Evolutionary conservation across 2,329 filamentous ascomycete species (phyloP).

Genomic region (Tolypocladium endophyticum): DNA sequence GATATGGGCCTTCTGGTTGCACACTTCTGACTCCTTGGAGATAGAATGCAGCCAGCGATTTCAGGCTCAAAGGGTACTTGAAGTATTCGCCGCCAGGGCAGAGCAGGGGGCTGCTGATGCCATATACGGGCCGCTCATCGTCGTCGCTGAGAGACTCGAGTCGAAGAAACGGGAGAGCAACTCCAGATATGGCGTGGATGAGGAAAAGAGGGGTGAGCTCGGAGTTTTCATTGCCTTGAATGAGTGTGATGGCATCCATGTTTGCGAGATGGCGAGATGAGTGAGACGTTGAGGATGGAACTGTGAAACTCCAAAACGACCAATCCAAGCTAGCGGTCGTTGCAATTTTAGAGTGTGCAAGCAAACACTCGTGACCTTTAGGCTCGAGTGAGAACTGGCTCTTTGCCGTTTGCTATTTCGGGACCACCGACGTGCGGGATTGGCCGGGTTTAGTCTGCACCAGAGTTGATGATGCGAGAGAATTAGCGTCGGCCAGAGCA

Average conservation of each 20-base stretch:
- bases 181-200: constrained; percentile 12
- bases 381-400: neutral
- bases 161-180: constrained; percentile 11
- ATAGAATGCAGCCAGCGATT: constrained; percentile 10
- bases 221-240: constrained; percentile 10
- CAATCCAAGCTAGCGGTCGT: neutral
- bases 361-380: neutral
- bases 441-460: neutral
- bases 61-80: constrained; percentile 8
- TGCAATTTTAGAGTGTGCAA: neutral
- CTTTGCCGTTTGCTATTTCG: neutral
- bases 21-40: constrained; percentile 7
- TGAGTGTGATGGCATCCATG: constrained; percentile 12
- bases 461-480: neutral
- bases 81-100: constrained; percentile 7
- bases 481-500: neutral
- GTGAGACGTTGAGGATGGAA: neutral
- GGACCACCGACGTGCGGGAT: neutral
- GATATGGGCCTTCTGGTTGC: constrained; percentile 12
- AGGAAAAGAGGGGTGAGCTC: constrained; percentile 10
- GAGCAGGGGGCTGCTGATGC: constrained; percentile 11
- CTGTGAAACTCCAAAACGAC: neutral
- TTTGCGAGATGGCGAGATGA: neutral
- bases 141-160: constrained; percentile 9
- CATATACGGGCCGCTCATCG: constrained; percentile 10